These are phyloP conservation scores for Castanea crenata DNA, from an alignment of 306 rosid genomes.

Conservation along the genomic window DNA sequence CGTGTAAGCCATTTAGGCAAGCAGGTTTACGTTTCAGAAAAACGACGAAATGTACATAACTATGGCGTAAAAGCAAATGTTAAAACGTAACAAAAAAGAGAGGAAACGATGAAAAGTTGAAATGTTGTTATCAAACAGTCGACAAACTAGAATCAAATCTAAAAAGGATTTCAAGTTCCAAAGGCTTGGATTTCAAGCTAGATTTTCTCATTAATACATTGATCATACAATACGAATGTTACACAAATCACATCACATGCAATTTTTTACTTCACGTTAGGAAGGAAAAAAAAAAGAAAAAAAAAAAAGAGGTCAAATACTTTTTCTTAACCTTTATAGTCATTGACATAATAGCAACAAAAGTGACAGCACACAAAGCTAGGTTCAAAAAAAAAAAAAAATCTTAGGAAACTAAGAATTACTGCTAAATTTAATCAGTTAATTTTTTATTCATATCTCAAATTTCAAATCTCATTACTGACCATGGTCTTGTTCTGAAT, in stretches of 20 bases:
- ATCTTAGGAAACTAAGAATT: not conserved
- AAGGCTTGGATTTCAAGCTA: slow-evolving; percentile 22
- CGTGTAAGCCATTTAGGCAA: no score
- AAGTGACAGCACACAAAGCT: not conserved
- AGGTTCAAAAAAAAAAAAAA: not conserved
- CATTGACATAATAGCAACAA: slow-evolving; percentile 4
- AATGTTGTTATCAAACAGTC: slow-evolving; percentile 8
- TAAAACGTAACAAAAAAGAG: no score
- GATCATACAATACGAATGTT: no score
- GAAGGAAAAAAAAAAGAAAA: not conserved
- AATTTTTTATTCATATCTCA: slow-evolving; percentile 3
- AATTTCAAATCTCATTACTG: slow-evolving; percentile 46
- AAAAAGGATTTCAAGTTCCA: slow-evolving; percentile 31
- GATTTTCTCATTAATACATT: slow-evolving; percentile 17
- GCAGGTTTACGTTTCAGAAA: no score
- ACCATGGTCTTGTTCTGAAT: slow-evolving; percentile 45
- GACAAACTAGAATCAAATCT: not conserved
- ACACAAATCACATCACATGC: slow-evolving; percentile 28
- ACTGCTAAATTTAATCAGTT: not conserved
- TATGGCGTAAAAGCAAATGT: no score
- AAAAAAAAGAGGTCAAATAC: not conserved
- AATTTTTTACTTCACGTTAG: slow-evolving; percentile 6
- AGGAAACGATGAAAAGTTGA: not conserved
- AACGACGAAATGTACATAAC: no score
- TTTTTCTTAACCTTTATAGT: not conserved